phyloP scores from a whole-genome alignment of 148 eudicot genomes.

The Diospyros lotus region DNA sequence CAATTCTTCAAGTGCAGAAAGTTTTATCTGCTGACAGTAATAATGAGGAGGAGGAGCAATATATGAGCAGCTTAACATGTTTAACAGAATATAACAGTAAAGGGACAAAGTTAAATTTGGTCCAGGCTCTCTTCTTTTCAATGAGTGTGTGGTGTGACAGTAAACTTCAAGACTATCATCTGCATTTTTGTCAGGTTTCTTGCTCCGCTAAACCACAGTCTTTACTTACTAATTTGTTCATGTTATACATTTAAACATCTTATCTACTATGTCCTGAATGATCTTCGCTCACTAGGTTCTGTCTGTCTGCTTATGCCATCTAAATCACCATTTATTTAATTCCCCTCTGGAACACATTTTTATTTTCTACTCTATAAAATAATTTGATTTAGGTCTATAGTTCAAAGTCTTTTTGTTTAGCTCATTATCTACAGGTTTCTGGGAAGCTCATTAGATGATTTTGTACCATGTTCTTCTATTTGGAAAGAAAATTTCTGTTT shows the following conservation, averaged over 20 bases:
- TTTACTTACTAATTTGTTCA: not conserved
- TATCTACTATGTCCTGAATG: not conserved
- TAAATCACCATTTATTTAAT: constrained; percentile 2
- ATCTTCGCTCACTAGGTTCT: constrained; percentile 3
- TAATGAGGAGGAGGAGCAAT: constrained; percentile 40
- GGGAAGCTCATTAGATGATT: not conserved
- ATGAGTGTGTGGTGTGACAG: constrained; percentile 68
- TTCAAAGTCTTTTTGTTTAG: not conserved
- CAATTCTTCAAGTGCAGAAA: constrained; percentile 50
- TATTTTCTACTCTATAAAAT: not conserved
- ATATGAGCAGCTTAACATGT: constrained; percentile 42
- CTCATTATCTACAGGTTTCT: not conserved
- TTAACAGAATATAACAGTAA: constrained; percentile 36
- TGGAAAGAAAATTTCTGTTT: not conserved
- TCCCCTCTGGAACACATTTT: not conserved
- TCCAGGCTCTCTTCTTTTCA: constrained; percentile 55
- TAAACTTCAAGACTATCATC: constrained; percentile 73
- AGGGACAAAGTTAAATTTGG: constrained; percentile 38
- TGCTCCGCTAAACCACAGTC: not conserved
- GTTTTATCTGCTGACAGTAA: constrained; percentile 34
- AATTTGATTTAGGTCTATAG: not conserved
- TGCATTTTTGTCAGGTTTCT: constrained; percentile 69
- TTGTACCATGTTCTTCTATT: not conserved
- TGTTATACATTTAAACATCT: not conserved
- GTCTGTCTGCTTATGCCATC: constrained; percentile 8